Percentiles rank a stretch among this genome's conserved stretches.
Conservation (phyloP, 768 basidiomycete genomes). For the Russula ochroleuca region DNA sequence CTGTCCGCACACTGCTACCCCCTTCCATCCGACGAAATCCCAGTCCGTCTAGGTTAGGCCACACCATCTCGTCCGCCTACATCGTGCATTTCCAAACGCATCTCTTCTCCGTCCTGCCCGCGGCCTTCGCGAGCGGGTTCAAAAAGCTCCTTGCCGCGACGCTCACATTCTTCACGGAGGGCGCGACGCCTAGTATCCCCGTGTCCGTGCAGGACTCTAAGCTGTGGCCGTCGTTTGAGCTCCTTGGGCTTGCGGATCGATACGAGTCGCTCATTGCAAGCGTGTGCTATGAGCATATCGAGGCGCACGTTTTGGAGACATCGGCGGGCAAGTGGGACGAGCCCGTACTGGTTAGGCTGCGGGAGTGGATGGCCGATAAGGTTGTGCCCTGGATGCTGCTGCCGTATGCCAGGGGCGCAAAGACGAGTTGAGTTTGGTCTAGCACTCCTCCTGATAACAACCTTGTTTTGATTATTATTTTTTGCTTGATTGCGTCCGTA, state of each 20-base stretch:
- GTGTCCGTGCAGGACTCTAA: conserved; percentile 34
- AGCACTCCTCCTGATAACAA: too few relatives aligned
- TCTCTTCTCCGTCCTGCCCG: conserved; percentile 66
- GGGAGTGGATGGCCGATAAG: conserved; percentile 73
- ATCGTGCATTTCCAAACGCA: conserved; percentile 69
- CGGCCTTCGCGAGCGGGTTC: conserved; percentile 62
- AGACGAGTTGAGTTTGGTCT: conserved; percentile 43
- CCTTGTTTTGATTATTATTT: background rate
- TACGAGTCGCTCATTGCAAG: conserved; percentile 80
- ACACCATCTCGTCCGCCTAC: conserved; percentile 56
- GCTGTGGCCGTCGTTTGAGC: conserved; percentile 61
- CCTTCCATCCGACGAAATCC: conserved; percentile 12
- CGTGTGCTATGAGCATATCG: conserved; percentile 84
- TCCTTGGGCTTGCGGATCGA: conserved; percentile 71
- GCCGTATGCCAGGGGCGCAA: conserved; percentile 68
- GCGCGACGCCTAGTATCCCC: conserved; percentile 16
- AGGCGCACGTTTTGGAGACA: conserved; percentile 58
- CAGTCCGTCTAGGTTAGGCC: conserved; percentile 47
- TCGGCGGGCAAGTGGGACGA: conserved; percentile 69
- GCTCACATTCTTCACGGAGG: conserved; percentile 34
- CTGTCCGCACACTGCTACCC: conserved; percentile 8
- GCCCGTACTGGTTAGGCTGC: conserved; percentile 55
- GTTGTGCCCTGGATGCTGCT: conserved; percentile 83
- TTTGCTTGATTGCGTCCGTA: conserved; percentile 30
- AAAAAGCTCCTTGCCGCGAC: conserved; percentile 61